Percentiles rank a stretch among this genome's conserved stretches.
These are phyloP conservation scores for Kodamaea leandrae DNA, from an alignment of 805 yeast genomes.

Conservation along the genomic window DNA sequence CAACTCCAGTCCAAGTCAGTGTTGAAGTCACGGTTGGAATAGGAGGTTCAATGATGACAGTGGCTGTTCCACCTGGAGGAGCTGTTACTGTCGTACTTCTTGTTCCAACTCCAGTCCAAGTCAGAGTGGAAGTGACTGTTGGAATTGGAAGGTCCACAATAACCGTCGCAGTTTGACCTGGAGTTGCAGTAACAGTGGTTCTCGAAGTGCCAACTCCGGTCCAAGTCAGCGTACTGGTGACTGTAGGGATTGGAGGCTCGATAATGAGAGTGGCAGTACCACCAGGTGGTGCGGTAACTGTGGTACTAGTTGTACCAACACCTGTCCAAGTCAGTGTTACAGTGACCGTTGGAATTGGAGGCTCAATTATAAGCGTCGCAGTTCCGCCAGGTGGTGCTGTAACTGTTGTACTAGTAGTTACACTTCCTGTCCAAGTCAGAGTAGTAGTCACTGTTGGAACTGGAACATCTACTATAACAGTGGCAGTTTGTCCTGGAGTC, in stretches of 20 bases:
- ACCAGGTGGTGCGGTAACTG: constrained; percentile 10
- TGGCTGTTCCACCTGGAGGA: constrained; percentile 11
- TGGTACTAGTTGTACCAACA: constrained; percentile 13
- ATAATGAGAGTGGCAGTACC: constrained; percentile 12
- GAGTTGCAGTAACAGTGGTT: constrained; percentile 1
- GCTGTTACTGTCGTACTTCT: constrained; percentile 9
- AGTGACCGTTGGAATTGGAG: constrained; percentile 13
- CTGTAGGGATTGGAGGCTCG: constrained; percentile 6
- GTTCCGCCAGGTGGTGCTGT: constrained; percentile 11
- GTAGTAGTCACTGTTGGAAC: constrained; percentile 10
- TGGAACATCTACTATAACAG: constrained; percentile 18
- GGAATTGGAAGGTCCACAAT: constrained; percentile 7
- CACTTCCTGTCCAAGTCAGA: constrained; percentile 4
- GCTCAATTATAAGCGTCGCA: constrained; percentile 13
- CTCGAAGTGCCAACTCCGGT: constrained; percentile 3
- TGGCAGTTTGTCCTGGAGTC: constrained; percentile 5
- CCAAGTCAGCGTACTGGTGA: constrained; percentile 6
- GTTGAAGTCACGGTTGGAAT: constrained; percentile 11
- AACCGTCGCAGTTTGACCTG: constrained; percentile 15
- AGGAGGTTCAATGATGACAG: constrained; percentile 16
- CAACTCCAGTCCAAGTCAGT: constrained; percentile 3
- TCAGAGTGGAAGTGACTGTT: constrained; percentile 4
- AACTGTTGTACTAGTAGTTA: background rate
- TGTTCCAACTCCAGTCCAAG: constrained; percentile 10
- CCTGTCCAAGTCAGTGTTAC: constrained; percentile 11